phyloP scores from a whole-genome alignment of 169 alveolate species.

The Plasmodium vivax region DNA sequence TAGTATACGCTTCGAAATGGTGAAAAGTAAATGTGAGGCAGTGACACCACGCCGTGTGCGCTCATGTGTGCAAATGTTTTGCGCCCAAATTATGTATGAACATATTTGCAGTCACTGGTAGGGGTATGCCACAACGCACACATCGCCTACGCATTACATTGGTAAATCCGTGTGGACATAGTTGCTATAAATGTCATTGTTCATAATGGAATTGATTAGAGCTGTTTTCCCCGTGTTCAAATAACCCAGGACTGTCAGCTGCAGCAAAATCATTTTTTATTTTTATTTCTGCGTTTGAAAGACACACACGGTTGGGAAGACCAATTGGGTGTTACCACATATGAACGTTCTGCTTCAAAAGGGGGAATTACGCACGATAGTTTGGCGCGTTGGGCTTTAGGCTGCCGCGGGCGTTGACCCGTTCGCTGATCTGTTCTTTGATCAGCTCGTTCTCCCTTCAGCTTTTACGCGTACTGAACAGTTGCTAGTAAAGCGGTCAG shows the following conservation, averaged over 20 bases:
- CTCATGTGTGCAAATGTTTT: not conserved
- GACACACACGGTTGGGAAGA: not conserved
- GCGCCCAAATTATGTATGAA: not conserved
- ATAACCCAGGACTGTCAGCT: slow-evolving; percentile 60
- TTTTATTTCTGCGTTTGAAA: slow-evolving; percentile 15
- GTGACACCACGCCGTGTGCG: not conserved
- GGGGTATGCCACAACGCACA: not conserved
- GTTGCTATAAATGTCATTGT: slow-evolving; percentile 34
- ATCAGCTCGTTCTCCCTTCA: not conserved
- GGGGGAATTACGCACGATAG: not conserved
- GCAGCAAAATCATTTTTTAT: slow-evolving; percentile 59
- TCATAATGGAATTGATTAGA: slow-evolving; percentile 59
- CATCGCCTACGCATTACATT: slow-evolving; percentile 22
- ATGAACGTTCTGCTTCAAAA: not conserved
- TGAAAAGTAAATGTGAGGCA: not conserved
- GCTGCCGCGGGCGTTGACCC: not conserved
- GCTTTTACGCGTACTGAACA: not conserved
- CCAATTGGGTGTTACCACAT: not conserved
- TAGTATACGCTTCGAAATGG: slow-evolving; percentile 54
- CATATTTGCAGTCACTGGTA: not conserved
- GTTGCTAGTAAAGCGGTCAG: not conserved
- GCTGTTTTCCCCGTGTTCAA: slow-evolving; percentile 70
- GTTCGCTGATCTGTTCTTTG: not conserved
- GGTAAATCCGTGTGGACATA: slow-evolving; percentile 58
- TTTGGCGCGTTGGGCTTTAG: not conserved